These are phyloP conservation scores for Ogataea ramenticola DNA, from an alignment of 805 yeast species.

Conservation along the genomic window DNA sequence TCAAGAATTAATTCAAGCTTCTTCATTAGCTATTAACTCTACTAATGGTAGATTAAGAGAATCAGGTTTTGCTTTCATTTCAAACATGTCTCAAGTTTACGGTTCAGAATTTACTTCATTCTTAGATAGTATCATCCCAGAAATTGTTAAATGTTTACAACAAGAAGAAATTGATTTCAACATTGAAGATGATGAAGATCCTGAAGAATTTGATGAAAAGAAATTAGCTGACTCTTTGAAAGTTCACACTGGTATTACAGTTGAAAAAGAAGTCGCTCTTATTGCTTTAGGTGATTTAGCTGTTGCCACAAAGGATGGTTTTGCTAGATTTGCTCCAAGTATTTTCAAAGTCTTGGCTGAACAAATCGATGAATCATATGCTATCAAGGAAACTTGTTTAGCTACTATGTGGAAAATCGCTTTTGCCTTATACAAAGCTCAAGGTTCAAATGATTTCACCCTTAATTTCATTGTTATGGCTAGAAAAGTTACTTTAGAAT, in stretches of 20 bases:
- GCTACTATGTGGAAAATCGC: conserved; percentile 77
- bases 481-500: conserved; percentile 55
- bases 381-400: conserved; percentile 84
- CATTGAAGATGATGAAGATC: conserved; percentile 45
- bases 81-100: conserved; percentile 91
- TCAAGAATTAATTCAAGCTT: conserved; percentile 81
- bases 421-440: conserved; percentile 54
- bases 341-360: conserved; percentile 56
- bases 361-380: conserved; percentile 81
- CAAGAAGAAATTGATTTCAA: conserved; percentile 79
- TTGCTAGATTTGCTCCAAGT: conserved; percentile 69
- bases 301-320: conserved; percentile 73
- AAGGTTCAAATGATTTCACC: conserved; percentile 50
- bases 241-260: conserved; percentile 90
- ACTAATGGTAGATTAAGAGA: conserved; percentile 85
- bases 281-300: conserved; percentile 88
- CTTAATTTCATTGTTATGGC: conserved; percentile 56
- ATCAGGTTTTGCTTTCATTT: conserved; percentile 87
- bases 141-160: conserved; percentile 72
- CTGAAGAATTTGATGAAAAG: conserved; percentile 45
- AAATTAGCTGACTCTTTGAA: conserved; percentile 66
- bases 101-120: conserved; percentile 85
- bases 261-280: conserved; percentile 93
- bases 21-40: conserved; percentile 69
- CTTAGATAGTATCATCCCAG: conserved; percentile 76